Evolutionary conservation across 2,329 filamentous ascomycete species (phyloP), one percentile per base, ranked within the genome.

Genomic region (Calycina marina): DNA sequence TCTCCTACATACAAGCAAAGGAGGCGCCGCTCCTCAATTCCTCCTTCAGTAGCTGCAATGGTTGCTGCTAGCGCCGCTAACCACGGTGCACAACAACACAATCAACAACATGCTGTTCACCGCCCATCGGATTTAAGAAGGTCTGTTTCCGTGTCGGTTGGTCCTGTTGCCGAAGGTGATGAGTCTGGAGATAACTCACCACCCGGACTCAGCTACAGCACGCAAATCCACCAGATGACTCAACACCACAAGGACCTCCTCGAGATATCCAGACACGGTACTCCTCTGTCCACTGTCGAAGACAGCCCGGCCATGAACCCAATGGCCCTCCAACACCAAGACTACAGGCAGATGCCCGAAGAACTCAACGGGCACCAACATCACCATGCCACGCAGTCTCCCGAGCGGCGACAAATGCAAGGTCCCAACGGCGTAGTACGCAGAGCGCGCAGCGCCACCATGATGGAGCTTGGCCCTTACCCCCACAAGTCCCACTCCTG

Each of bases 1-100:
- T 98, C 90, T 16, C 90, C 90, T 9, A 96, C 90, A 22, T 98
- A 98, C 64, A 98, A 98, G 70, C 90, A 96, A 65, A 75, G 90
- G 48, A 73, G 90, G 56, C 76, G 90, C 45, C 80, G 90, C 41
- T 94, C 90, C 20, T 96, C 88, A 25, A 84, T 96, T 41, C 85
- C 88, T 14, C 78, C 82, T 9, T 73, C 78, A 44, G 72, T 85
- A 54, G 67, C 69, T 36, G 70, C 69, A 27, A 75, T 79, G 39
- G 72, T 77, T 41, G 72, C 72, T 30, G 70, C 77, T n/a, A 63
- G 67, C 14, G 57, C 63, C 18, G 60, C 61, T 18, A 57, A 60
- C 11, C 63, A 65, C 28, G 20, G 20, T 3, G 20, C 20, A 9
- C n/a, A n/a, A n/a, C n/a, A n/a, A n/a, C n/a, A n/a, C n/a, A n/a